phyloP scores from a whole-genome alignment of 768 basidiomycete genomes.

The Ramaria sp. region DNA sequence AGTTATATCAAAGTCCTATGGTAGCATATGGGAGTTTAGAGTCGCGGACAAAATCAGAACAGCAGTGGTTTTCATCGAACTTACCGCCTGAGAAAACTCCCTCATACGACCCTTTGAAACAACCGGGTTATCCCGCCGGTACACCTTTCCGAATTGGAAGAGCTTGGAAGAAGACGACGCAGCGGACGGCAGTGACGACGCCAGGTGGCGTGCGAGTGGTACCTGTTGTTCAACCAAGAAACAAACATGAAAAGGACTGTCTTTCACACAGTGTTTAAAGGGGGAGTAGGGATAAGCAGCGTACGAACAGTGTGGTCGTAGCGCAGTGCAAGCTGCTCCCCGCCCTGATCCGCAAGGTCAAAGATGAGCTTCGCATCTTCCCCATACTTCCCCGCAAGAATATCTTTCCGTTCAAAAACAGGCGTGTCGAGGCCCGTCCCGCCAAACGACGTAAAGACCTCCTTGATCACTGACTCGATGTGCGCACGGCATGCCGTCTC shows the following conservation, averaged over 20 bases:
- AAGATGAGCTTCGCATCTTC: conserved; percentile 97
- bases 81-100: conserved; percentile 96
- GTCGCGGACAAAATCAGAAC: not conserved
- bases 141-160: conserved; percentile 99
- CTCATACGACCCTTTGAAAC: conserved; percentile 98
- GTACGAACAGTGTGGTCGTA: conserved; percentile 81
- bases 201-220: conserved; percentile 88
- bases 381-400: conserved; percentile 93
- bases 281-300: not conserved
- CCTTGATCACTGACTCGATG: conserved; percentile 81
- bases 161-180: conserved; percentile 65
- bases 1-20: conserved; percentile 88
- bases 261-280: no score
- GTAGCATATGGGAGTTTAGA: not conserved
- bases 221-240: conserved; percentile 26
- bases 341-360: conserved; percentile 94
- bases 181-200: conserved; percentile 72
- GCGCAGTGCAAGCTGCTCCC: conserved; percentile 86
- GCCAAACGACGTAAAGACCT: conserved; percentile 81
- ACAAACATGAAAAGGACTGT: not conserved
- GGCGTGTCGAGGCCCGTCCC: conserved; percentile 93
- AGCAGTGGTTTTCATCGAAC: conserved; percentile 18
- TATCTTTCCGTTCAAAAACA: conserved; percentile 95
- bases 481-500: conserved; percentile 90
- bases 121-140: conserved; percentile 90